A percentile compares a stretch with the other conserved stretches of the same genome.
phyloP scores from a whole-genome alignment of 2,329 filamentous ascomycete genomes.

The Alternaria gaisen region DNA sequence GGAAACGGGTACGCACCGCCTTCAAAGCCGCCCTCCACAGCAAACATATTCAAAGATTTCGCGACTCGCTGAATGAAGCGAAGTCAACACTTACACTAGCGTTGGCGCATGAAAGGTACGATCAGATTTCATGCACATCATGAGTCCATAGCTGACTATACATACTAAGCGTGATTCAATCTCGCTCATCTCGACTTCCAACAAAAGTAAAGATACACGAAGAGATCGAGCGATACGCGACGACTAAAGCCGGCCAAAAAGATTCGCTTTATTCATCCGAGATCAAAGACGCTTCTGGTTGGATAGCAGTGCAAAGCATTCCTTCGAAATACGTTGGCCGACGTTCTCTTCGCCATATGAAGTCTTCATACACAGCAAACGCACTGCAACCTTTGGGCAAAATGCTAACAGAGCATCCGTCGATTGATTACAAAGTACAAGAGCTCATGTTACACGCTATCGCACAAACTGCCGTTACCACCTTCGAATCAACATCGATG shows the following conservation, averaged over 20 bases:
- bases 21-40: background rate
- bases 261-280: background rate
- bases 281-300: background rate
- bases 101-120: background rate
- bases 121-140: background rate
- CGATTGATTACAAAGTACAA: background rate
- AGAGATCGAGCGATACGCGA: accelerated
- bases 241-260: accelerated
- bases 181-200: too few species aligned
- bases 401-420: background rate
- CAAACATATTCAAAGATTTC: background rate
- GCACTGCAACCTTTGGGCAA: background rate
- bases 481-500: slow-evolving; percentile 18
- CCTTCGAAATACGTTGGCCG: background rate
- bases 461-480: slow-evolving; percentile 14
- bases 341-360: background rate
- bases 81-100: background rate
- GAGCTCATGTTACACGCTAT: slow-evolving; percentile 23
- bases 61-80: background rate
- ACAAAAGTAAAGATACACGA: too few species aligned
- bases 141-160: too few species aligned
- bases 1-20: background rate
- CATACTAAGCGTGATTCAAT: background rate
- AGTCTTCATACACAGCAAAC: background rate
- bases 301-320: background rate